Evolutionary conservation across 805 yeast species (phyloP), one percentile per base, ranked within the genome.

Genomic region (Cyberlindnera japonica): DNA sequence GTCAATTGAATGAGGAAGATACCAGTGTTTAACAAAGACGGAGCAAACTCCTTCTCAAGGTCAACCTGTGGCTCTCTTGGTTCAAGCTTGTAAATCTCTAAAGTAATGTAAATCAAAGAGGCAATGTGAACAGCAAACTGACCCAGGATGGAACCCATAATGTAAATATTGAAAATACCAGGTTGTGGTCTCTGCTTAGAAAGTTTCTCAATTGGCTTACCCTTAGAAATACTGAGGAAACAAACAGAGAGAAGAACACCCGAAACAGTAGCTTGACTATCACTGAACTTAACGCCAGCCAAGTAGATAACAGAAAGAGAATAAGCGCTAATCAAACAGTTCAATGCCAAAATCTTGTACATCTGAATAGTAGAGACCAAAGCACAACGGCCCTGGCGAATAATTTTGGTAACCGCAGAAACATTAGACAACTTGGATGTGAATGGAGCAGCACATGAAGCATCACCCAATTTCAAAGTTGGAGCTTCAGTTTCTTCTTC

Each of bases 361-460:
- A 93, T 93, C 69, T 93, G 99, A 60, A 93, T 90, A 8, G 99
- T 93, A 14, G 96, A 87, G 33, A 93, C 96, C 51, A 93, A 73
- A 7, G 99, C 96, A 72, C 96, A 87, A 67, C 99, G 88, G 50
- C 99, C 99, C 72, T 93, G 97, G 67, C 99, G 89, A 52, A 93
- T 78, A 50, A 93, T 85, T 59, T 89, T 83, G 38, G 95, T 85
- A 41, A 93, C 96, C 41, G 99, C 83, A 40, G 90, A 77, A 23
- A 93, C 99, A 57, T 83, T 85, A 19, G 96, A 79, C 50, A 93
- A 75, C 62, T 93, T 93, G 18, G 98, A 90, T 15, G 99, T 93
- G 64, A 93, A 88, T 34, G 99, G 99, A 24, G 99, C 99, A 40
- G 99, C 99, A 56, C 95, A 96, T 18, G 97, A 90, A 12, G 99